Percentiles rank a stretch among this genome's conserved stretches.
Evolutionary conservation across 2,329 filamentous ascomycete genomes (phyloP).

Genomic region (Alternaria tenuissima): DNA sequence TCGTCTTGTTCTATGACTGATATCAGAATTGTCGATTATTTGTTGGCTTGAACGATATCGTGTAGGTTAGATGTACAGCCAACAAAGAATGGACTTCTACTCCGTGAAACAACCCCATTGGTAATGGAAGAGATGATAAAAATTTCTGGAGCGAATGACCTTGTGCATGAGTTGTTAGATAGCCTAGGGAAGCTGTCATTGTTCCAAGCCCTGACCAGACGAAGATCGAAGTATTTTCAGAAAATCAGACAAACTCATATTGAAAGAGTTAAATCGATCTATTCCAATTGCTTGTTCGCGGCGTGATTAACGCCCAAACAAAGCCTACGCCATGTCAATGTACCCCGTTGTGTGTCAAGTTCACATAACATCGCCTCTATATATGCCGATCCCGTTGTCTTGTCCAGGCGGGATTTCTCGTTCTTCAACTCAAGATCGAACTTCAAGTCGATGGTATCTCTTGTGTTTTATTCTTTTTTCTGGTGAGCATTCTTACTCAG

Average conservation of each 20-base stretch:
- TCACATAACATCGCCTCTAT: not conserved
- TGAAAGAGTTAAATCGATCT: slow-evolving; percentile 3
- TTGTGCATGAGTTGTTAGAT: too few species aligned
- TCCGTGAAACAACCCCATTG: too few species aligned
- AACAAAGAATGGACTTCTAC: too few species aligned
- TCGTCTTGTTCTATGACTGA: too few species aligned
- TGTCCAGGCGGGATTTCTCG: not conserved
- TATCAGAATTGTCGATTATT: not conserved
- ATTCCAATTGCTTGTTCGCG: slow-evolving; percentile 1
- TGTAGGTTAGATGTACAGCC: too few species aligned
- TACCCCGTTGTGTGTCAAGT: not conserved
- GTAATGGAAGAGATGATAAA: too few species aligned
- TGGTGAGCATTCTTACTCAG: slow-evolving; percentile 14
- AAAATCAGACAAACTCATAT: not conserved
- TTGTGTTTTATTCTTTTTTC: not conserved
- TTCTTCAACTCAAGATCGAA: not conserved
- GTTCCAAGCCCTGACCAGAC: not conserved
- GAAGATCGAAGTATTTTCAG: not conserved
- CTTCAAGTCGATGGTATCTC: not conserved
- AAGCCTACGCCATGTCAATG: not conserved
- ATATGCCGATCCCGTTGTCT: slow-evolving; percentile 2
- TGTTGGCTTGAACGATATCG: not conserved
- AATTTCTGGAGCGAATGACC: too few species aligned
- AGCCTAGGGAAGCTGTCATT: too few species aligned
- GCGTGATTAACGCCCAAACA: not conserved